Evolutionary conservation across 495 filamentous ascomycete species (phyloP).

Genomic region (Daldinia loculata): DNA sequence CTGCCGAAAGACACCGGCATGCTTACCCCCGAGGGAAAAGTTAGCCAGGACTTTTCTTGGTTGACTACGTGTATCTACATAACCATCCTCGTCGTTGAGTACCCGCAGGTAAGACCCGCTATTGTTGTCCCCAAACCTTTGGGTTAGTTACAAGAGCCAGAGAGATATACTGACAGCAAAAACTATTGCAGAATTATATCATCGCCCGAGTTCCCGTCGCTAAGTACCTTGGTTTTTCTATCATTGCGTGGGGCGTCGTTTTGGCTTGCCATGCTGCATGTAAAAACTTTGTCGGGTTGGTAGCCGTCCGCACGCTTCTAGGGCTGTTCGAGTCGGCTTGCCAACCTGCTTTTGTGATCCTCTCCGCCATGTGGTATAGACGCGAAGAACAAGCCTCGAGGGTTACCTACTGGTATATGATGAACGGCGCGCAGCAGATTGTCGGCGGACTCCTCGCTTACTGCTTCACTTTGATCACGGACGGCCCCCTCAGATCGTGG

Average conservation of each 20-base stretch:
- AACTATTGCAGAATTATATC: conserved; percentile 55
- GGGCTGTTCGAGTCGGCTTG: conserved; percentile 75
- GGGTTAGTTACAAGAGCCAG: not conserved
- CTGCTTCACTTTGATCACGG: conserved; percentile 61
- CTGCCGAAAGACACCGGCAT: conserved; percentile 64
- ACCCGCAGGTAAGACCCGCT: conserved; percentile 51
- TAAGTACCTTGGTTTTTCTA: conserved; percentile 68
- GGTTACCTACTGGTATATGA: conserved; percentile 78
- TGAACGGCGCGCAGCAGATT: conserved; percentile 67
- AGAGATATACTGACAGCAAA: conserved; percentile 14
- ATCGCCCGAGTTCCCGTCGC: conserved; percentile 61
- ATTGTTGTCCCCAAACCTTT: not conserved
- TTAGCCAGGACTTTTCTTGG: conserved; percentile 57
- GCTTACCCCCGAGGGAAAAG: conserved; percentile 56
- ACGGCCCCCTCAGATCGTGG: conserved; percentile 58
- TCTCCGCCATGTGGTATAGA: conserved; percentile 78
- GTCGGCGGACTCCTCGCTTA: conserved; percentile 66
- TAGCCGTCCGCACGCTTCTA: conserved; percentile 67
- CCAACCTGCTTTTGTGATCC: conserved; percentile 67
- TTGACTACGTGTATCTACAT: conserved; percentile 65
- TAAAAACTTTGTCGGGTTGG: conserved; percentile 64
- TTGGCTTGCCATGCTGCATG: conserved; percentile 68
- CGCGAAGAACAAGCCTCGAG: conserved; percentile 70
- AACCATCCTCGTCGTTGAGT: conserved; percentile 61
- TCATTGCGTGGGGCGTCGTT: conserved; percentile 65